Evolutionary conservation across 192 early-diverging fungal species (phyloP).

Genomic region (Entophlyctis luteolus): DNA sequence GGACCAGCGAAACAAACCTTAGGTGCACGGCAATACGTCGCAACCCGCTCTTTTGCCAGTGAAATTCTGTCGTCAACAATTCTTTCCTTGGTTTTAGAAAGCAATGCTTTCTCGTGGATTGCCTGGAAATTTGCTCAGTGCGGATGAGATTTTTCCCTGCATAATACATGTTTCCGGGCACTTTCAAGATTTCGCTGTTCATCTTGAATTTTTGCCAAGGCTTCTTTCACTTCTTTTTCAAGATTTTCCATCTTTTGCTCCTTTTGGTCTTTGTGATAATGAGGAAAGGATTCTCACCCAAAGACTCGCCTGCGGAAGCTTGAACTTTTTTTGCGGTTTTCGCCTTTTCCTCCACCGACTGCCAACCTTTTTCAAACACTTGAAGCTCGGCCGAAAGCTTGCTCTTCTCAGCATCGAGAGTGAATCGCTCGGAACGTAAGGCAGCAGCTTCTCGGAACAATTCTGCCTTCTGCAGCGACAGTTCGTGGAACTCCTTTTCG

Average conservation of each 20-base stretch:
- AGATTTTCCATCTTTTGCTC: conserved; percentile 11
- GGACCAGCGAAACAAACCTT: no score
- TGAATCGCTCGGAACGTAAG: conserved; percentile 3
- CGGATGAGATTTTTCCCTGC: not conserved
- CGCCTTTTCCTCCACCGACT: conserved; percentile 4
- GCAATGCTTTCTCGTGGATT: not conserved
- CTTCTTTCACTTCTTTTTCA: conserved; percentile 6
- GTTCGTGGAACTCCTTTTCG: conserved; percentile 6
- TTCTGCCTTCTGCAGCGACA: conserved; percentile 7
- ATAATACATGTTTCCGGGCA: not conserved
- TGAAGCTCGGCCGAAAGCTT: conserved; percentile 10
- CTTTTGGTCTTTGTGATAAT: not conserved
- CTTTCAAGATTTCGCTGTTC: not conserved
- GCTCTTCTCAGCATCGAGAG: conserved; percentile 4
- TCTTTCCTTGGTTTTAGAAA: conserved; percentile 1
- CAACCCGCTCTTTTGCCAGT: conserved; percentile 10
- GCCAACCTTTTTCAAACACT: conserved; percentile 23
- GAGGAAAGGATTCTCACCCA: not conserved
- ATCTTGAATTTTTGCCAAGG: not conserved
- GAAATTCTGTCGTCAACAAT: conserved; percentile 12
- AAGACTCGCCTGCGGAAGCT: not conserved
- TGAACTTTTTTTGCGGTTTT: not conserved
- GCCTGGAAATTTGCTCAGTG: not conserved
- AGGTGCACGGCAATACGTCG: no score
- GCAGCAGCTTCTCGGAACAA: conserved; percentile 17